Evolutionary conservation across 2,329 filamentous ascomycete species (phyloP).

Genomic region (Aspergillus pseudoterreus): DNA sequence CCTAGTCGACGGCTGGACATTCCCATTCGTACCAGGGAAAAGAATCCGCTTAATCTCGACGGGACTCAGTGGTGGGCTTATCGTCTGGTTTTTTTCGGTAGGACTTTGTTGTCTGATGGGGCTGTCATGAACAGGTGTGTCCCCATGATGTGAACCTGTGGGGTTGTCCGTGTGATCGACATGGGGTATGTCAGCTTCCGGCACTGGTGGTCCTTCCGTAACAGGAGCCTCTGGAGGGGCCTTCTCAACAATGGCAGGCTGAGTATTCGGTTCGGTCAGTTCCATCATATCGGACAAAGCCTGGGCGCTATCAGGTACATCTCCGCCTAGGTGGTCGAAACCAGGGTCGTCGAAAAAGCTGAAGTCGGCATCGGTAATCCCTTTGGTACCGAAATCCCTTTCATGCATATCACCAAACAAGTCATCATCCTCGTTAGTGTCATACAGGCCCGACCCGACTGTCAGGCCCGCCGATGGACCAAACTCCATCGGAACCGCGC

Average conservation of each 20-base stretch:
- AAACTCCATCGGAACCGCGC: constrained; percentile 18
- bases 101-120: not conserved
- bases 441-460: constrained; percentile 39
- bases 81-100: constrained; percentile 22
- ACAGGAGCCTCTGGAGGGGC: not conserved
- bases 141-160: constrained; percentile 2
- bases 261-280: constrained; percentile 9
- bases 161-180: not conserved
- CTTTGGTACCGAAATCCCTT: constrained; percentile 50
- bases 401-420: constrained; percentile 57
- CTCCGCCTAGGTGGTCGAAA: constrained; percentile 23
- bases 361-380: constrained; percentile 61
- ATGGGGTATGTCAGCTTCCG: constrained; percentile 1
- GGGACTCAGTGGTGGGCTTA: constrained; percentile 40
- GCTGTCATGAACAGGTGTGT: constrained; percentile 4
- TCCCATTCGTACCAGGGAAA: constrained; percentile 25
- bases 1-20: constrained; percentile 5
- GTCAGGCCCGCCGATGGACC: constrained; percentile 24
- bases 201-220: constrained; percentile 2
- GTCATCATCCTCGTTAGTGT: constrained; percentile 49
- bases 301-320: constrained; percentile 10
- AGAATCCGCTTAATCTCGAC: constrained; percentile 45
- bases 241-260: constrained; percentile 8
- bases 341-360: constrained; percentile 60
- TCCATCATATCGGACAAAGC: constrained; percentile 14